phyloP scores from a whole-genome alignment of 345 rosid species.

The Erysimum cheiranthoides region DNA sequence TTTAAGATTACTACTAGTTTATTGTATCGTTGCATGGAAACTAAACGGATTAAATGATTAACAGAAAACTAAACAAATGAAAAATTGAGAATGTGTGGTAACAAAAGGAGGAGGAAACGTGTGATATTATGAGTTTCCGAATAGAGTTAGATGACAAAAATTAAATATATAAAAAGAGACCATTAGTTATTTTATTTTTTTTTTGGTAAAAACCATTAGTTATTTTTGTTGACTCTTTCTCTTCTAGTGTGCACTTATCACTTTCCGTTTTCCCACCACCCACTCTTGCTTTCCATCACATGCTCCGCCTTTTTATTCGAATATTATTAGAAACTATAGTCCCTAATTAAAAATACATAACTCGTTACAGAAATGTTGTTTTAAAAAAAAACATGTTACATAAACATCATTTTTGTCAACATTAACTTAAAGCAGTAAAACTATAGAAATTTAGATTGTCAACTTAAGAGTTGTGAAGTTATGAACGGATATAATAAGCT shows the following conservation, averaged over 20 bases:
- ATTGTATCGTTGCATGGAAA: conserved; percentile 9
- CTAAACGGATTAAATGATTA: neutral
- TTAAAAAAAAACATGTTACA: too few species aligned
- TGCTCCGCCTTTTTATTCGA: conserved; percentile 14
- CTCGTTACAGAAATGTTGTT: neutral
- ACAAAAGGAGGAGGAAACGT: conserved; percentile 25
- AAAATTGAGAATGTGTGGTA: conserved; percentile 10
- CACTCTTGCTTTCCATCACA: conserved; percentile 40
- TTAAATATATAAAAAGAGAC: neutral
- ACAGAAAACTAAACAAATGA: neutral
- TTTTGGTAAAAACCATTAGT: too few species aligned
- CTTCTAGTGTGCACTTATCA: conserved; percentile 35
- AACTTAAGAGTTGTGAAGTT: too few species aligned
- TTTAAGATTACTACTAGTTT: neutral
- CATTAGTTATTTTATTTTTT: too few species aligned
- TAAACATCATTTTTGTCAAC: too few species aligned
- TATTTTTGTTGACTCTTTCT: conserved; percentile 36
- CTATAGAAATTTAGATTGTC: too few species aligned
- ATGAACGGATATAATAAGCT: too few species aligned
- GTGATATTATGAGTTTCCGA: too few species aligned
- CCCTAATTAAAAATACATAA: neutral
- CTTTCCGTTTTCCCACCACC: conserved; percentile 37
- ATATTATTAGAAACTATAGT: neutral
- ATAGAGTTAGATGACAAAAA: conserved; percentile 34
- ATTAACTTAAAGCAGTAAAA: too few species aligned